Conservation (phyloP, 1,139 yeast genomes). For the Meyerozyma athensensis region DNA sequence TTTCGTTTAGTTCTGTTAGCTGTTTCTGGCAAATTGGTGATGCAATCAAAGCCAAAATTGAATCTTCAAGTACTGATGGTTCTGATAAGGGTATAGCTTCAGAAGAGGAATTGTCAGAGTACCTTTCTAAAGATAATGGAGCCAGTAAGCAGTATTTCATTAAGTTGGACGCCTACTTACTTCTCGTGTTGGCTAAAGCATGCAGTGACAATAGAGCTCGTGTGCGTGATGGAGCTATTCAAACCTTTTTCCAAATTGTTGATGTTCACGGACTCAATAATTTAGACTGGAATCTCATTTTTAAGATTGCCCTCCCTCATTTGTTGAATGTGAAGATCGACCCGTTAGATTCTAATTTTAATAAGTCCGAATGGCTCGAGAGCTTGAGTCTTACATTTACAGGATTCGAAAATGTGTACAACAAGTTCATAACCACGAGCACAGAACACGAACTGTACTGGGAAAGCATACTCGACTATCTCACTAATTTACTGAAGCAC, state of each 20-base stretch:
- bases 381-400: constrained; percentile 53
- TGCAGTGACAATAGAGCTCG: constrained; percentile 66
- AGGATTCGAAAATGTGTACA: constrained; percentile 54
- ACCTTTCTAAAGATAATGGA: constrained; percentile 15
- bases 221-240: constrained; percentile 84
- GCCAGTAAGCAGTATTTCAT: constrained; percentile 13
- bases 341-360: constrained; percentile 9
- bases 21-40: constrained; percentile 91
- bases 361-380: constrained; percentile 46
- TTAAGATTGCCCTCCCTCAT: constrained; percentile 43
- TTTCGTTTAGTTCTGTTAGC: constrained; percentile 85
- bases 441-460: constrained; percentile 32
- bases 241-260: constrained; percentile 78
- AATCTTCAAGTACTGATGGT: constrained; percentile 6
- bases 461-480: constrained; percentile 48
- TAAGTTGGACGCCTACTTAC: constrained; percentile 60
- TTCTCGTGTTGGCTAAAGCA: constrained; percentile 57
- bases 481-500: constrained; percentile 30
- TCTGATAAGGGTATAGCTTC: constrained; percentile 7
- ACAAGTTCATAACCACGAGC: constrained; percentile 36
- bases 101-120: constrained; percentile 2
- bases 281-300: constrained; percentile 52
- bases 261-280: constrained; percentile 68
- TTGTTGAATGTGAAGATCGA: constrained; percentile 20
- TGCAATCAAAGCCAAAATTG: constrained; percentile 41